phyloP scores from a whole-genome alignment of 345 rosid genomes.

The Zanthoxylum bungeanum region DNA sequence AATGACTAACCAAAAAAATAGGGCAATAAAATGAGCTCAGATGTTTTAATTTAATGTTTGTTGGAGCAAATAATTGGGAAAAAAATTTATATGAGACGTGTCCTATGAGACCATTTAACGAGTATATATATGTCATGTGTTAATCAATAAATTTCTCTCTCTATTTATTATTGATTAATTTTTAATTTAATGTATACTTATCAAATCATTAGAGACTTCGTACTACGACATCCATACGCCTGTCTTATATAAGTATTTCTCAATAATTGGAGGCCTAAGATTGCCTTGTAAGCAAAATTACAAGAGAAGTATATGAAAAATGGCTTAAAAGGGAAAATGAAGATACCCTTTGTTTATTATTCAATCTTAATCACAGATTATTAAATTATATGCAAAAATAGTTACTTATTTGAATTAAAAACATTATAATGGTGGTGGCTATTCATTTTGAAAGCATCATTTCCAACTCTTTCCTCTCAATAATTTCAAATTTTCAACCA shows the following conservation, averaged over 20 bases:
- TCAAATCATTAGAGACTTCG: too few relatives aligned
- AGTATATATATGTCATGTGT: too few relatives aligned
- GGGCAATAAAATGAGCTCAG: not conserved
- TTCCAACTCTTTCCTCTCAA: constrained; percentile 46
- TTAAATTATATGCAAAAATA: constrained; percentile 17
- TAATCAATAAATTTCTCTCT: too few relatives aligned
- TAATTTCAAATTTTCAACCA: constrained; percentile 34
- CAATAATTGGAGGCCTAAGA: constrained; percentile 29
- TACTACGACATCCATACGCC: too few relatives aligned
- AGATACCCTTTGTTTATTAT: constrained; percentile 10
- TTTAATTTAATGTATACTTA: too few relatives aligned
- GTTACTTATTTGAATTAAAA: constrained; percentile 22
- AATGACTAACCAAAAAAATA: constrained; percentile 18
- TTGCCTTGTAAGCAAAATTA: constrained; percentile 2
- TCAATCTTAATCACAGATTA: constrained; percentile 16
- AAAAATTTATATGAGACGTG: too few relatives aligned
- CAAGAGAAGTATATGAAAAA: not conserved
- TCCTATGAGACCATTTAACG: too few relatives aligned
- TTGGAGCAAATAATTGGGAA: constrained; percentile 18
- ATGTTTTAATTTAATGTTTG: not conserved
- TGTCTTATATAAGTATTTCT: too few relatives aligned
- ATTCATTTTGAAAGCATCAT: constrained; percentile 29
- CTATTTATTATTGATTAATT: too few relatives aligned
- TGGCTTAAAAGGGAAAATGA: not conserved
- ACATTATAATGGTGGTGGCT: constrained; percentile 12